phyloP scores from a whole-genome alignment of 2,329 filamentous ascomycete species.

The Fusarium succisae region DNA sequence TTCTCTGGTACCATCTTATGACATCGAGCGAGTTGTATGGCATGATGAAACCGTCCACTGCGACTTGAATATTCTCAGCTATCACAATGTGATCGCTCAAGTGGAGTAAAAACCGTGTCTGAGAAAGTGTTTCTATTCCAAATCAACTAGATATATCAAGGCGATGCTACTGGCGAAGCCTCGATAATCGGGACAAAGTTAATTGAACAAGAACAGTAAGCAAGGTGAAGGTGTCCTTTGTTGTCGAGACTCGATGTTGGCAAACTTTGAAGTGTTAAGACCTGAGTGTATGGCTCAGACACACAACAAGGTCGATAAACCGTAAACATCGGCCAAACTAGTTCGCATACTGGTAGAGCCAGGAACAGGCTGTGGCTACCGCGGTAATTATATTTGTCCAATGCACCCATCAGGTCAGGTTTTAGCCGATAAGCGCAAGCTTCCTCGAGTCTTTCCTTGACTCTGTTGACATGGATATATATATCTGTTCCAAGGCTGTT shows the following conservation, averaged over 20 bases:
- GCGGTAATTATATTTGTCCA: conserved; percentile 19
- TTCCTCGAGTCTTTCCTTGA: conserved; percentile 6
- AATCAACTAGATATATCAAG: neutral
- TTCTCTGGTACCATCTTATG: neutral
- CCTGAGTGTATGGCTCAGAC: neutral
- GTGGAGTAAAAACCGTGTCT: neutral
- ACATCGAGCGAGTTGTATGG: neutral
- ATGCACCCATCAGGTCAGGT: neutral
- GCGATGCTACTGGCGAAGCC: neutral
- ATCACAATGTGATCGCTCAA: neutral
- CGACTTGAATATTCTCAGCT: neutral
- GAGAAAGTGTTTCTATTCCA: neutral
- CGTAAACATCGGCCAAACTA: neutral
- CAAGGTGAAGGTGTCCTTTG: neutral
- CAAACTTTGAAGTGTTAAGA: neutral
- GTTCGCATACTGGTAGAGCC: neutral
- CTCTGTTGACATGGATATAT: conserved; percentile 15
- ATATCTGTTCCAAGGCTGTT: conserved; percentile 27
- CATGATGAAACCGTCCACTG: neutral
- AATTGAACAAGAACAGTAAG: neutral
- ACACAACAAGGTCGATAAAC: neutral
- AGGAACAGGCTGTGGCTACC: conserved; percentile 24
- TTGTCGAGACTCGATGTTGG: neutral
- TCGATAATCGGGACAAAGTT: neutral
- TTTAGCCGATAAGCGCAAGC: neutral